Evolutionary conservation across 1,139 yeast genomes (phyloP), one percentile per base, ranked within the genome.

Genomic region (Yamadazyma kanchanaburiensis): DNA sequence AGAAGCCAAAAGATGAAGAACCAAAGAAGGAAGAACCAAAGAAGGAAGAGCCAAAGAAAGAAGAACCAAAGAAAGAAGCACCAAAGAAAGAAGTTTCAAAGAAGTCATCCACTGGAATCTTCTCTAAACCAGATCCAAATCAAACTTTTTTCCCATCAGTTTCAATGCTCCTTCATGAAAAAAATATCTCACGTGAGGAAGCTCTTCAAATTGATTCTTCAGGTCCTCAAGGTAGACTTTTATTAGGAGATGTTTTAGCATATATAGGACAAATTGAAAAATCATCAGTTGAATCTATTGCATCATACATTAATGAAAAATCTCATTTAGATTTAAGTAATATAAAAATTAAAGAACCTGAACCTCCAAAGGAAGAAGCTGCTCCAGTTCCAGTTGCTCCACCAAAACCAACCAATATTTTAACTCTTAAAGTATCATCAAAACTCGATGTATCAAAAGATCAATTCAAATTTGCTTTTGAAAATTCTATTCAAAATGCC

Each of bases 211-310:
- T 91, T 44, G 68, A 74, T 21, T 94, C 96, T 6, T 72, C 95
- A 1, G 98, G 97, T 10, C 94, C 95, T 21, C 71, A 78, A 37
- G 97, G 96, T 12, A 74, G 95, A 49, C 55, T 91, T 29, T 68
- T 88, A 43, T 85, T 84, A 62, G 97, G 97, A 39, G 98, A 91
- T 54, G 87, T 89, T 2, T 70, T 89, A 43, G 94, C 95, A 1
- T 79, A 76, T 51, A 55, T 89, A 34, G 96, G 97, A 16, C 56
- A 73, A 39, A 84, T 89, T 35, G 57, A 83, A 11, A 49, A 63
- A 28, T 32, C 28, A 16, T 24, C 43, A 6, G 76, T 80, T 17
- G 53, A 58, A 13, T 53, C 60, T 15, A 65, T 89, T 34, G 65
- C 85, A 7, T 60, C 73, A 24, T 80, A 66, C 49, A 60, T 89